Base-by-base conservation (phyloP, 345 rosid genomes). In the Aethionema arabicum region DNA sequence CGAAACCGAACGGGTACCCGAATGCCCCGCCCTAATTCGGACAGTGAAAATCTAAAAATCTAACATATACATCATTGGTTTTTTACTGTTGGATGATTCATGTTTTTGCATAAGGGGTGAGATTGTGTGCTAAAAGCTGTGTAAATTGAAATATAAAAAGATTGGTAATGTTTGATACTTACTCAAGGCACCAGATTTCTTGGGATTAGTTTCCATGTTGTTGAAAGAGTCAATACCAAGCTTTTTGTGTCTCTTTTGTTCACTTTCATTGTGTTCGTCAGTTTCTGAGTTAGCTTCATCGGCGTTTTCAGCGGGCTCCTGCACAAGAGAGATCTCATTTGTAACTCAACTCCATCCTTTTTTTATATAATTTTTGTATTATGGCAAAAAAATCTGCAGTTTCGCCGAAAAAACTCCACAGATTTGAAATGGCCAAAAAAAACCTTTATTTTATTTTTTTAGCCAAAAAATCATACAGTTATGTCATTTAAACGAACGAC, bases 131-230 rank as follows among this genome's bases (percentile, higher is more conserved):
- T 38, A 37, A 21, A 16, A 9, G 13, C 3, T 1, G 11, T 13
- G 37, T 32, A 32, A 32, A 44, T 35, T 0, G 4, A 27, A 8
- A 42, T 15, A 42, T 16, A 30, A 15, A 59, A 2, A 52, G 42
- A 61, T 5, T 15, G 8, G 37, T 39, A 38, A 15, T 58, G 41
- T 52, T 11, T 30, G 45, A 5, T 15, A 78, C 96, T 75, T 78
- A 86, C 95, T 72, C 84, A 88, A 65, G 30, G 98, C 95, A 76
- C 80, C 83, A 56, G 95, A 75, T 80, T 83, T 86, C 61, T 71
- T 67, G 52, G 86, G 92, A 72, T 83, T 74, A 65, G 74, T 71
- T 72, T 86, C 91, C 63, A 73, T 78, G 53, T 71, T 67, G 48
- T 78, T 76, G 76, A 91, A 91, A 66, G 51, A 75, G 76, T 92